Evolutionary conservation across 805 yeast genomes (phyloP), one percentile per base, ranked within the genome.

Genomic region (Yueomyces sp.): DNA sequence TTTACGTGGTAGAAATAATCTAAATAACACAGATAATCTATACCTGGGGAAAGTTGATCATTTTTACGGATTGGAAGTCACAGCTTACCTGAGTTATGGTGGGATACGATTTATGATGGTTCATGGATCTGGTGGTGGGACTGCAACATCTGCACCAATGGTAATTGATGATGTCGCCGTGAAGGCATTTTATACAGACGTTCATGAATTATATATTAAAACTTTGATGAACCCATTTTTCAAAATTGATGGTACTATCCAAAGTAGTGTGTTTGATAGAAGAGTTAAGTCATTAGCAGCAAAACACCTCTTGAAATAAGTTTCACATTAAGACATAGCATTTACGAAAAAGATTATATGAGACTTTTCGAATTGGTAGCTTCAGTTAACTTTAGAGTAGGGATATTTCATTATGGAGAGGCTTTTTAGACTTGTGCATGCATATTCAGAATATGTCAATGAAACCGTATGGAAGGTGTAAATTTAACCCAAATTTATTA

Each of bases 221-320:
- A 77, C 87, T 7, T 58, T 85, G 40, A 67, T 90, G 68, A 84
- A 81, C 50, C 97, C 98, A 1, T 92, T 92, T 57, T 90, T 88
- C 58, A 68, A 73, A 40, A 73, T 77, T 37, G 83, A 85, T 54
- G 83, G 80, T 49, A 79, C 86, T 2, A 84, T 92, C 28, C 69
- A 73, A 32, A 79, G 84, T 40, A 76, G 81, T 1, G 76, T 72
- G 19, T 90, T 90, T 59, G 96, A 90, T 63, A 60, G 76, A 45
- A 76, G 79, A 52, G 81, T 90, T 37, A 75, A 82, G 55, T 60
- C 70, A 30, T 60, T 82, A 46, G 94, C 94, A 4, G 77, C 77
- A 53, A 85, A 84, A 63, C 84, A 87, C 59, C 64, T 90, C 49
- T 84, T 54, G 56, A 43, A 49, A 46, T 51, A 40, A 34, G 19